Evolutionary conservation across 1,139 yeast species (phyloP), one percentile per base, ranked within the genome.

Genomic region (Ogataea hybrid): DNA sequence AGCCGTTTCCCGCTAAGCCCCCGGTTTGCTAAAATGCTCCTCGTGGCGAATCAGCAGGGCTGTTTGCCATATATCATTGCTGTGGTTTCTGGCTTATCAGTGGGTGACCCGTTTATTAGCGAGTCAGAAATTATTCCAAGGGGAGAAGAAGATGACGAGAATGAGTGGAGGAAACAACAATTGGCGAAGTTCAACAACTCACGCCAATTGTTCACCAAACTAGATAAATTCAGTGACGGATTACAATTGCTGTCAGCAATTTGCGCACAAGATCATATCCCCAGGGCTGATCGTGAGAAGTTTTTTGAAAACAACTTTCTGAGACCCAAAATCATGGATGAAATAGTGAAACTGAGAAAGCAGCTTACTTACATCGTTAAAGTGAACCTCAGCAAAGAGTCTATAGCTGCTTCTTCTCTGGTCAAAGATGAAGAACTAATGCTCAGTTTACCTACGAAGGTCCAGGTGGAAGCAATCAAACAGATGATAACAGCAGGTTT

Each of bases 401-500:
- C 70, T 41, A 77, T 73, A 45, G 84, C 87, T 0, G 70, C 72
- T 0, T 65, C 69, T 3, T 28, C n/a, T n/a, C n/a, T n/a, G n/a
- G n/a, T n/a, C n/a, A n/a, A n/a, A n/a, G n/a, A 68, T n/a, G 63
- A 69, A 17, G 78, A 80, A 7, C 53, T 77, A 50, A 83, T 80
- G 56, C 67, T 88, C 22, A 77, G 73, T 0, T 79, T 87, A 8
- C 98, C 98, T 0, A 64, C 73, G 8, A 73, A 77, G 37, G 62
- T 66, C 12, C 98, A 94, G 65, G 61, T 88, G 9, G 75, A 79
- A 41, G 84, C 95, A 1, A 67, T 94, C 51, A 90, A 89, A 58
- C 98, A 94, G 63, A 90, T 94, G 81, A 70, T 92, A 8, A 79
- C 96, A 3, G 83, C 97, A 0, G 98, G 98, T 0, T 94, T 87